A percentile compares a stretch with the other conserved stretches of the same genome.
Evolutionary conservation across 768 basidiomycete species (phyloP).

Genomic region (Paxillus involutus): DNA sequence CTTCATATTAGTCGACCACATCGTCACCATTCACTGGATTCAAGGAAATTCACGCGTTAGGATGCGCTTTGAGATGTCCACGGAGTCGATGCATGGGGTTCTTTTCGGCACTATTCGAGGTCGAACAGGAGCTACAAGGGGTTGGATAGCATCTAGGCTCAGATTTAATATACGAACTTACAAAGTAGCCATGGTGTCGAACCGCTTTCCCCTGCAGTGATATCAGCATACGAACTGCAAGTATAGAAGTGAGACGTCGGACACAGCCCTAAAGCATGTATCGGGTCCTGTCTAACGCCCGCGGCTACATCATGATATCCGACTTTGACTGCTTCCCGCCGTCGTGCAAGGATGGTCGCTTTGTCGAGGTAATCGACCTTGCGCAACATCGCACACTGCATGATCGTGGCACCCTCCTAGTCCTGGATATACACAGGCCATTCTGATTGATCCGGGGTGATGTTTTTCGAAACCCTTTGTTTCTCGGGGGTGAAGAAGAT

Average conservation of each 20-base stretch:
- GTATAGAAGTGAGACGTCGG: no score
- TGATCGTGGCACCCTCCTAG: conserved; percentile 98
- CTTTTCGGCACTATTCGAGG: conserved; percentile 55
- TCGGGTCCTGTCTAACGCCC: no score
- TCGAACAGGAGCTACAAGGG: no score
- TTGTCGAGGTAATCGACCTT: conserved; percentile 90
- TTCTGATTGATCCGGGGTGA: conserved; percentile 83
- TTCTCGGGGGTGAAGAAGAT: no score
- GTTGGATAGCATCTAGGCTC: conserved; percentile 1
- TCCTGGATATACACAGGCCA: conserved; percentile 99
- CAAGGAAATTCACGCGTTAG: conserved; percentile 82
- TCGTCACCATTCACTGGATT: conserved; percentile 74
- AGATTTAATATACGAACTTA: conserved; percentile 35
- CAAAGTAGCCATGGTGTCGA: conserved; percentile 87
- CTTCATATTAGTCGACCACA: conserved; percentile 86
- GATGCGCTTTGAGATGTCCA: conserved; percentile 73
- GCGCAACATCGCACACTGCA: conserved; percentile 96
- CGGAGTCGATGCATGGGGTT: no score
- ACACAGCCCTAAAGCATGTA: no score
- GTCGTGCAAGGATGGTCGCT: conserved; percentile 66
- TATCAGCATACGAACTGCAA: no score
- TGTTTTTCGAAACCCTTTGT: conserved; percentile 98
- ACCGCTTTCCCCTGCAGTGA: conserved; percentile 68
- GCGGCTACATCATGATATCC: no score
- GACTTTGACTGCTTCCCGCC: conserved; percentile 88